phyloP scores from a whole-genome alignment of 257 asterid genomes.

The Plantago elongata region DNA sequence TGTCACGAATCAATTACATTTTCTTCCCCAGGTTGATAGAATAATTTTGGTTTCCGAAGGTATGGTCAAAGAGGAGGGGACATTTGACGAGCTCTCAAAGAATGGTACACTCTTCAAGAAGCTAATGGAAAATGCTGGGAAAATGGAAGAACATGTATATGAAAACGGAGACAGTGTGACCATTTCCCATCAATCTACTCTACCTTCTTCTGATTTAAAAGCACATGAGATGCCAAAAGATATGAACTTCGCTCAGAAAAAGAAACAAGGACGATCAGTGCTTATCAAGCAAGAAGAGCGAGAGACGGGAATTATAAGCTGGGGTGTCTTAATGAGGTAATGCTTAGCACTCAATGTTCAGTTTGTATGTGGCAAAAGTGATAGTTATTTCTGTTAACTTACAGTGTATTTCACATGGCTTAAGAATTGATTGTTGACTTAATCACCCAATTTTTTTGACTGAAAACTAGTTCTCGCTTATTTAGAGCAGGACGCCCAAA shows the following conservation, averaged over 20 bases:
- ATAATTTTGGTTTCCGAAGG: slow-evolving; percentile 71
- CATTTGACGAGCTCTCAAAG: slow-evolving; percentile 70
- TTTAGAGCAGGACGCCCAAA: too few relatives aligned
- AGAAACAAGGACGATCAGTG: slow-evolving; percentile 59
- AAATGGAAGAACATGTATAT: slow-evolving; percentile 60
- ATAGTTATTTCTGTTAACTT: not conserved
- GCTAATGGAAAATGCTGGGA: slow-evolving; percentile 83
- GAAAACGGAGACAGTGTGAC: slow-evolving; percentile 41
- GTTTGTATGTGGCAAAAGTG: slow-evolving; percentile 4
- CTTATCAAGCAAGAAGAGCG: slow-evolving; percentile 84
- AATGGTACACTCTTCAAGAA: slow-evolving; percentile 61
- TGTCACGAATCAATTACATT: slow-evolving; percentile 84
- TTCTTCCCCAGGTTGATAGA: slow-evolving; percentile 80
- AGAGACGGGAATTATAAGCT: slow-evolving; percentile 82
- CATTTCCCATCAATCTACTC: slow-evolving; percentile 27
- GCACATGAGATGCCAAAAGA: slow-evolving; percentile 37
- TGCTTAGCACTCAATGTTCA: slow-evolving; percentile 2
- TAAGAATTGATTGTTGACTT: not conserved
- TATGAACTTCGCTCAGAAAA: slow-evolving; percentile 28
- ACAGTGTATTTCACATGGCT: too few relatives aligned
- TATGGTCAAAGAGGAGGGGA: slow-evolving; percentile 77
- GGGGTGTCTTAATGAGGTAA: slow-evolving; percentile 75
- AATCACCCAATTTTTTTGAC: too few relatives aligned
- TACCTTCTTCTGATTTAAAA: slow-evolving; percentile 26
- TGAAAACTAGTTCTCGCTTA: too few relatives aligned